phyloP scores from a whole-genome alignment of 1,139 yeast species.

The Candida freyschussii region DNA sequence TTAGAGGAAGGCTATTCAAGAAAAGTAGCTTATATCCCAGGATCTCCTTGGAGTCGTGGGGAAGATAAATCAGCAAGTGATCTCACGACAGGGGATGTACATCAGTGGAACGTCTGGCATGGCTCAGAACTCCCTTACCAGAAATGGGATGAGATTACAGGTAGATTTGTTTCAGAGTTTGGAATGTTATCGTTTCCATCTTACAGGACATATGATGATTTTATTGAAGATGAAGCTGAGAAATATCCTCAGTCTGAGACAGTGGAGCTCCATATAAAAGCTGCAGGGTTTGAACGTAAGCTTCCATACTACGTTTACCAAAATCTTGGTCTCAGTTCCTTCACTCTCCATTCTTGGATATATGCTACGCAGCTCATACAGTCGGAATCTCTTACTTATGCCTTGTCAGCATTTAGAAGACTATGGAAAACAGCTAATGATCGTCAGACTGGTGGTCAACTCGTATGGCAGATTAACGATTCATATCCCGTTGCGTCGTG shows the following conservation, averaged over 20 bases:
- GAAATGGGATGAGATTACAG: slow-evolving; percentile 15
- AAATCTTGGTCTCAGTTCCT: slow-evolving; percentile 10
- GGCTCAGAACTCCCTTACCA: slow-evolving; percentile 19
- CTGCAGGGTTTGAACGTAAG: slow-evolving; percentile 16
- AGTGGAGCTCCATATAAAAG: slow-evolving; percentile 17
- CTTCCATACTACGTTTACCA: slow-evolving; percentile 14
- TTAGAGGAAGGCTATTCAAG: slow-evolving; percentile 2
- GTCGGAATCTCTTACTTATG: slow-evolving; percentile 15
- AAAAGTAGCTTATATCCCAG: slow-evolving; percentile 14
- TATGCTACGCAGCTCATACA: slow-evolving; percentile 18
- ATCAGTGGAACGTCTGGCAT: slow-evolving; percentile 22
- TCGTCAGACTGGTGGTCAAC: slow-evolving; percentile 16
- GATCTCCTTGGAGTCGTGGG: slow-evolving; percentile 16
- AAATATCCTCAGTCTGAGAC: slow-evolving; percentile 13
- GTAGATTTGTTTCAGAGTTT: slow-evolving; percentile 19
- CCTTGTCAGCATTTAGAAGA: slow-evolving; percentile 15
- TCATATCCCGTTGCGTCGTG: slow-evolving; percentile 20
- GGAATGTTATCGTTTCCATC: slow-evolving; percentile 17
- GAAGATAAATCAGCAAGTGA: slow-evolving; percentile 9
- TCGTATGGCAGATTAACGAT: slow-evolving; percentile 21
- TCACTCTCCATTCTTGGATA: slow-evolving; percentile 15
- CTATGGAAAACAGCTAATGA: slow-evolving; percentile 11
- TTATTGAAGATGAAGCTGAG: slow-evolving; percentile 11
- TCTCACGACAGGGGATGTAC: slow-evolving; percentile 18
- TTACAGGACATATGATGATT: slow-evolving; percentile 10